Evolutionary conservation across 2,329 filamentous ascomycete species (phyloP).

Genomic region (Ophiostoma quercus): DNA sequence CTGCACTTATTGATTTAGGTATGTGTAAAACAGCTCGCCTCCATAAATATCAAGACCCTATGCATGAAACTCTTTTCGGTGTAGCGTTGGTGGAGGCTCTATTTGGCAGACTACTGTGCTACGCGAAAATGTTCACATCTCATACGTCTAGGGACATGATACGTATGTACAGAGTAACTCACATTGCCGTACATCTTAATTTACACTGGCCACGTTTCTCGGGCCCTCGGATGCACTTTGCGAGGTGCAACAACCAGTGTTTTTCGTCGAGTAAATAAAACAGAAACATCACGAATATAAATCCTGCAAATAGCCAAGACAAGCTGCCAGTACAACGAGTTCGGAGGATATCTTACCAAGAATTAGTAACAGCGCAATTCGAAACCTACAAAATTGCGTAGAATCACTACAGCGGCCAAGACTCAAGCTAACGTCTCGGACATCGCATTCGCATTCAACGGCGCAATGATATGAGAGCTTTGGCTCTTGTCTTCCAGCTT

Average conservation of each 20-base stretch:
- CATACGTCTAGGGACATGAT: neutral
- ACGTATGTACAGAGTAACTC: neutral
- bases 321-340: neutral
- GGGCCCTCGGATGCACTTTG: neutral
- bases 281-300: too few relatives aligned
- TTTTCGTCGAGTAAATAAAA: too few relatives aligned
- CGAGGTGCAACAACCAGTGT: neutral
- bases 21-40: neutral
- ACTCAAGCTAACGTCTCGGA: neutral
- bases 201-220: neutral
- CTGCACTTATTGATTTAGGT: neutral
- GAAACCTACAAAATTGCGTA: too few relatives aligned
- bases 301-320: too few relatives aligned
- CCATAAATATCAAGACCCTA: neutral
- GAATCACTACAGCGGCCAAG: neutral
- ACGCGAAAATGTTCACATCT: neutral
- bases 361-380: neutral
- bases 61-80: neutral
- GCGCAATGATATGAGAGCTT: neutral
- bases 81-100: constrained; percentile 13
- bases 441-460: neutral
- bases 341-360: neutral
- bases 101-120: neutral
- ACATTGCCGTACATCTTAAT: too few relatives aligned
- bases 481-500: neutral